These are phyloP conservation scores for Pachysandra terminalis DNA, from an alignment of 164 flowering plant genomes.

Conservation along the genomic window DNA sequence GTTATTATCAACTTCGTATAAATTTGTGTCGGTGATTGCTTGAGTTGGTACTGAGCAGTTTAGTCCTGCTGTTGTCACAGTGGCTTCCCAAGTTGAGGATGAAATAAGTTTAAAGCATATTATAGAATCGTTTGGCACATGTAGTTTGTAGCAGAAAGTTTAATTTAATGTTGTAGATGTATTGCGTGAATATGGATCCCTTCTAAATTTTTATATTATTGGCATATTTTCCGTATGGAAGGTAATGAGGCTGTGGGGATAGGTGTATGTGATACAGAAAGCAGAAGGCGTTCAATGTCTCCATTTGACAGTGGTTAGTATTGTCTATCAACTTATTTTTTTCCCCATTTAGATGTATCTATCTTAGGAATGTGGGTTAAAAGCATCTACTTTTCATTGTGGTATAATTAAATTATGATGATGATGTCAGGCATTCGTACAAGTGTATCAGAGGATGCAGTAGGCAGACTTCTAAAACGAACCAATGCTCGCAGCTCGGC, in stretches of 20 bases:
- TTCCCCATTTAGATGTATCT: too few relatives aligned
- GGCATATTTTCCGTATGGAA: background rate
- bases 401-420: background rate
- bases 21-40: too few relatives aligned
- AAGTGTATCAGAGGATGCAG: slow-evolving; percentile 37
- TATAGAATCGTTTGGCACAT: too few relatives aligned
- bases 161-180: too few relatives aligned
- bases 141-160: too few relatives aligned
- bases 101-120: too few relatives aligned
- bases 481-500: slow-evolving; percentile 18
- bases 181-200: background rate
- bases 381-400: too few relatives aligned
- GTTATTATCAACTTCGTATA: too few relatives aligned
- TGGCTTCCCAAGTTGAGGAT: too few relatives aligned
- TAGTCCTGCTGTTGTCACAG: too few relatives aligned
- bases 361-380: too few relatives aligned
- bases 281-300: slow-evolving; percentile 5
- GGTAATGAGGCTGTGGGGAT: slow-evolving; percentile 13
- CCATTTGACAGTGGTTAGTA: slow-evolving; percentile 14
- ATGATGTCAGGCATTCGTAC: slow-evolving; percentile 36
- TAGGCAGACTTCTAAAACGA: slow-evolving; percentile 29
- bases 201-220: background rate
- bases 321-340: background rate
- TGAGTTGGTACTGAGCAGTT: too few relatives aligned
- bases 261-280: slow-evolving; percentile 10